phyloP scores from a whole-genome alignment of 495 filamentous ascomycete species.

The Hypomontagnella monticulosa region DNA sequence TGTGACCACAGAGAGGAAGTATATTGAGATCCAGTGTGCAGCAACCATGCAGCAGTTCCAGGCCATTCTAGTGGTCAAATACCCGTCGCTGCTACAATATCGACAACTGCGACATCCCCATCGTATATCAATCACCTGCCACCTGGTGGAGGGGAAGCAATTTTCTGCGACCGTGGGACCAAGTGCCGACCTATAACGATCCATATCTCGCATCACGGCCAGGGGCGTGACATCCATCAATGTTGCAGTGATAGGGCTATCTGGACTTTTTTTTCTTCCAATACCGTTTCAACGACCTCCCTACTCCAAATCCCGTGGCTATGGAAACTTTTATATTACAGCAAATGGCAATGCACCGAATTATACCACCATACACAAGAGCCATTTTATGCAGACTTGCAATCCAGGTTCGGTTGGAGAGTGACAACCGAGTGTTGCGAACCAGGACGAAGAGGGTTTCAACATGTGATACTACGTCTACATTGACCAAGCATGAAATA shows the following conservation, averaged over 20 bases:
- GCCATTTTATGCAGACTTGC: conserved; percentile 24
- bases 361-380: conserved; percentile 6
- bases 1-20: conserved; percentile 27
- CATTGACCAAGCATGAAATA: conserved; percentile 10
- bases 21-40: conserved; percentile 33
- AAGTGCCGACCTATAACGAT: conserved; percentile 30
- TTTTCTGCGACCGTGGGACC: conserved; percentile 23
- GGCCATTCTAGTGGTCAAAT: conserved; percentile 11
- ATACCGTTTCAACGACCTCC: conserved; percentile 1
- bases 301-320: conserved; percentile 41
- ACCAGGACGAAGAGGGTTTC: conserved; percentile 9
- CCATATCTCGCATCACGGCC: conserved; percentile 17
- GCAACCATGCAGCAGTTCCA: conserved; percentile 12
- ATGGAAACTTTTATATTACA: conserved; percentile 24
- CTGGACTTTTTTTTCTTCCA: conserved; percentile 11
- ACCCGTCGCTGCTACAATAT: conserved; percentile 1
- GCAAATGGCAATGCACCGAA: conserved; percentile 20
- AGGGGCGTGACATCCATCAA: conserved; percentile 24
- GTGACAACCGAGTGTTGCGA: not conserved
- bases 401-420: conserved; percentile 5
- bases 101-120: not conserved
- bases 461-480: conserved; percentile 12
- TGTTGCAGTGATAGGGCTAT: conserved; percentile 29
- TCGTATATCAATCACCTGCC: conserved; percentile 15
- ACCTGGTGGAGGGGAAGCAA: conserved; percentile 29